Base-by-base conservation (phyloP, 2,329 filamentous ascomycete species). In the Hypomyces perniciosus region DNA sequence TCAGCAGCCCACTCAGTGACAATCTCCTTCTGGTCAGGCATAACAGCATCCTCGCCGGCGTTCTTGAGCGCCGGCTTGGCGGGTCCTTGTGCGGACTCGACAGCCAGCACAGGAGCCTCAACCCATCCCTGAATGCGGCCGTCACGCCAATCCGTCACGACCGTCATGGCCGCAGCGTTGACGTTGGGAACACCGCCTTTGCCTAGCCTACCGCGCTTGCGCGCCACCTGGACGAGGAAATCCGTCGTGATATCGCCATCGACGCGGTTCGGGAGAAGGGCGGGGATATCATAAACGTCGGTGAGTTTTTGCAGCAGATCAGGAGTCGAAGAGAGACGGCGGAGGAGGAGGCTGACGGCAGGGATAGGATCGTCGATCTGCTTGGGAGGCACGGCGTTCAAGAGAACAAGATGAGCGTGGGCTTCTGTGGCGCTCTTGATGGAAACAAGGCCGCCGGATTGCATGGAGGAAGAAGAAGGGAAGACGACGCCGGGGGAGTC, bases 401-500 rank as follows among this genome's bases (percentile, higher is more conserved):
- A 80, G 39, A 96, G 84, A 50, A 95, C 82, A 26, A 96, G 80
- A 61, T 90, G 83, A 29, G 91, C 90, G 67, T 93, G 87, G 37
- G 89, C 86, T 61, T 89, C 84, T 59, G 80, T 78, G 48, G 78
- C 73, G 62, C 78, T 82, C 68, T 84, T 85, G 59, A 78, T 72
- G 51, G 65, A 71, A 48, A 76, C 71, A 50, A 77, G 72, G 20
- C 68, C 67, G 40, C 62, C 68, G 5, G 68, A 65, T 44, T 68
- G 61, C 37, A 59, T 52, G 28, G 67, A 64, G 8, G 70, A 68
- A 38, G 83, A 75, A 28, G 84, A 88, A 7, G 91, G 90, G 77
- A 96, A 96, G 53, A 96, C 89, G 59, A 96, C 95, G 62, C 91
- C 91, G 35, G 91, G 91, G 0, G 91, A 96, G 72, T 96, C 91